Base-by-base conservation (phyloP, 768 basidiomycete species). In the Kwoniella dejecticola region DNA sequence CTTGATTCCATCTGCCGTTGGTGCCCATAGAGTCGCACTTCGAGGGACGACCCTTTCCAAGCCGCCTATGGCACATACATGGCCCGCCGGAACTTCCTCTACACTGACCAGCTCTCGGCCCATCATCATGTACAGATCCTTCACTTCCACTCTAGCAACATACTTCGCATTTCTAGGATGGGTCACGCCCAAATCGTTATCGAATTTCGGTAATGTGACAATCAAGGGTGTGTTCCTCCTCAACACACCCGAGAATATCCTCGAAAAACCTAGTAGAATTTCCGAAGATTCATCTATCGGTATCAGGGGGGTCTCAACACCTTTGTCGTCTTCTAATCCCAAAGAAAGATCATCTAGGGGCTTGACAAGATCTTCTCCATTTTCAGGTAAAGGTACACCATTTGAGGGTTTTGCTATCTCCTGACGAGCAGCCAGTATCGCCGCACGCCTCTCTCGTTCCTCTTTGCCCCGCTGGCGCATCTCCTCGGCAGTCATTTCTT, bases 91-190 rank as follows among this genome's bases (percentile, higher is more conserved):
- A 1, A 98, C 93, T 62, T 82, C 82, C 21, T 89, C 82, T 2
- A 95, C 90, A 0, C 87, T 83, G 0, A 90, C 86, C n/a, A 99
- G 83, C 73, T 97, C 94, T 42, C 91, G 82, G 2, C 96, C 96
- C 96, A 99, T 98, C 91, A 99, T 97, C 49, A 89, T 85, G 78
- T 97, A 99, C 52, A 99, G 79, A 5, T 86, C 87, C 59, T 86
- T 84, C 13, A 94, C 85, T n/a, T 81, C 82, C 23, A 87, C 83
- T 8, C 81, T 79, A 3, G 69, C 74, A 42, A 93, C 68, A 71
- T 89, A 84, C 63, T 84, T 85, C 13, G 77, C 79, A 79, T 98
- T 98, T 30, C 79, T 74, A 6, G 87, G 84, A 70, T 93, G 87
- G 11, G 80, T 80, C 0, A 89, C 87, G 7, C 64, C 62, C 17